Evolutionary conservation across 78 protist genomes (phyloP).

Genomic region (Dictyostelium discoideum): DNA sequence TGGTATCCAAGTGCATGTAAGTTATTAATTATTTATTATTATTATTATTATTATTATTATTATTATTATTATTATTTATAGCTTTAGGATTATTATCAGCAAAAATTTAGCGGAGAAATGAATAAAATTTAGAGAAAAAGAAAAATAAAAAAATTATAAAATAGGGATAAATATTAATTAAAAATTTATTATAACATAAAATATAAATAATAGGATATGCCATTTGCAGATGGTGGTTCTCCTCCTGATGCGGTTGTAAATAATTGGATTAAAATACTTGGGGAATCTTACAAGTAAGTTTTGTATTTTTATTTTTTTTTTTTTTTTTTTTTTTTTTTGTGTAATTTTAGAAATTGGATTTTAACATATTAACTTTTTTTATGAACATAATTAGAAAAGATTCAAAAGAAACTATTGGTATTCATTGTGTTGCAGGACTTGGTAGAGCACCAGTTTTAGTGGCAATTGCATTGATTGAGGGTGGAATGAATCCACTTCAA

Average conservation of each 20-base stretch:
- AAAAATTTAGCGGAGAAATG: no score
- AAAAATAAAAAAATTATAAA: no score
- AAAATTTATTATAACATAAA: not conserved
- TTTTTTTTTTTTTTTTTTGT: not conserved
- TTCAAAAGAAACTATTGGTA: conserved; percentile 69
- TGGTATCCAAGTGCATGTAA: conserved; percentile 78
- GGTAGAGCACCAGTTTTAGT: conserved; percentile 89
- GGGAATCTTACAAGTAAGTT: conserved; percentile 47
- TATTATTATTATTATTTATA: no score
- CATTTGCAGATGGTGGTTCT: conserved; percentile 83
- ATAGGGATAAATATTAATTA: not conserved
- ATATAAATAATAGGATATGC: conserved; percentile 67
- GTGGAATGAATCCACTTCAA: conserved; percentile 71
- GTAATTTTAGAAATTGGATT: not conserved
- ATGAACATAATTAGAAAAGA: conserved; percentile 6
- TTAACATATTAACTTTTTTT: not conserved
- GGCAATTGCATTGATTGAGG: conserved; percentile 85
- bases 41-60: not conserved
- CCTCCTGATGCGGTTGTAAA: conserved; percentile 79
- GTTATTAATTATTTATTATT: not conserved
- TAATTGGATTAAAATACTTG: conserved; percentile 56
- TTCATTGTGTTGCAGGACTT: conserved; percentile 88
- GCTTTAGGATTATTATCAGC: not conserved
- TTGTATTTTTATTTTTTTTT: no score
- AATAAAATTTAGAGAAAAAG: no score